Evolutionary conservation across 371 early-diverging fungal species (phyloP), one percentile per base, ranked within the genome.

Genomic region (Rhizomucor pusillus): DNA sequence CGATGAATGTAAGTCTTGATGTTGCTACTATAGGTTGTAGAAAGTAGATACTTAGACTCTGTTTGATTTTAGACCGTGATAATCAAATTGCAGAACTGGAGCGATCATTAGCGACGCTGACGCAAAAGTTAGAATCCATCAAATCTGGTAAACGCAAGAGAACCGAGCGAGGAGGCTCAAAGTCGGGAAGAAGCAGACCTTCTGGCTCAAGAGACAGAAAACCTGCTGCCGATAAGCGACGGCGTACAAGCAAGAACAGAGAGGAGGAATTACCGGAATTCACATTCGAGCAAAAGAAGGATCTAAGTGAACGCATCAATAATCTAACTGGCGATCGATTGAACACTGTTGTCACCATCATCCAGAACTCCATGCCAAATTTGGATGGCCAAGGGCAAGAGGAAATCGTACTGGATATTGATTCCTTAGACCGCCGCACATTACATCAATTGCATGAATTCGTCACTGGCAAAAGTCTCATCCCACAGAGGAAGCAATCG

Each of bases 321-420:
- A 81, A 77, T 19, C 75, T 97, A 43, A 66, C 83, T 5, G 85
- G 85, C n/a, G 93, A 92, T 20, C 71, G 87, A 37, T 77, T 94
- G 45, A 82, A 81, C 29, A 83, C 81, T 11, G 95, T 94, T 5
- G 84, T 94, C 36, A 79, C 80, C 53, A 92, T 98, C 41, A 95
- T 98, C 61, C 87, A 88, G 50, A 86, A 77, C 23, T 89, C 88
- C 18, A 87, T 92, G 80, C 93, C 94, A 0, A 81, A 86, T 40
- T 54, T 96, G 43, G 79, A 83, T 56, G 86, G 79, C 77, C 77
- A 69, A 46, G 92, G 88, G 12, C 80, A 90, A 58, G 94, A 92
- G 24, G 95, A 94, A 67, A 92, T 96, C 57, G 97, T 95, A 60
- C 79, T 98, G 50, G 98, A 98, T 61, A 95, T 98, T 62, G 95